Evolutionary conservation across 1,284 basidiomycete species (phyloP).

Genomic region (Afroboletus lepidellus): DNA sequence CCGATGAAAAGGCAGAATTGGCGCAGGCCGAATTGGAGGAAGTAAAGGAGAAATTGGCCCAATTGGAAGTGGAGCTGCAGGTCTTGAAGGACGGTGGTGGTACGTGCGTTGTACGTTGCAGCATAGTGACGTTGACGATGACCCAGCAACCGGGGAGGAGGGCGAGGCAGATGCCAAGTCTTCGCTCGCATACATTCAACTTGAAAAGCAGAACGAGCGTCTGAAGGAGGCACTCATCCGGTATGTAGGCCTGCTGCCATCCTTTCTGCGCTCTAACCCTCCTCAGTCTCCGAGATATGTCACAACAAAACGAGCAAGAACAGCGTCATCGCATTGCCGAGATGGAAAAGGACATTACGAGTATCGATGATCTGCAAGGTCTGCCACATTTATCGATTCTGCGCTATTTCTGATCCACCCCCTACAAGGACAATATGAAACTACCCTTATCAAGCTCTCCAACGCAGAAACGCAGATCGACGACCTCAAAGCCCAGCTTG

Average conservation of each 20-base stretch:
- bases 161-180: constrained; percentile 53
- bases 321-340: constrained; percentile 80
- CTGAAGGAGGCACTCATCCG: constrained; percentile 91
- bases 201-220: constrained; percentile 95
- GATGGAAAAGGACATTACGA: constrained; percentile 83
- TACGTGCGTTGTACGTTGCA: constrained; percentile 25
- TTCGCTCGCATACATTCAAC: constrained; percentile 82
- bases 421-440: constrained; percentile 68
- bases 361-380: constrained; percentile 71
- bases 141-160: constrained; percentile 34
- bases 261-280: constrained; percentile 3
- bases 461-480: constrained; percentile 91
- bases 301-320: constrained; percentile 85
- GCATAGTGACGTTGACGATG: constrained; percentile 12
- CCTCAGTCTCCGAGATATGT: constrained; percentile 79
- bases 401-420: constrained; percentile 13
- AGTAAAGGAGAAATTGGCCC: constrained; percentile 75
- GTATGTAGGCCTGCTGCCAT: constrained; percentile 40
- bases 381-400: constrained; percentile 12
- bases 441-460: constrained; percentile 73
- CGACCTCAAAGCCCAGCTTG: constrained; percentile 91
- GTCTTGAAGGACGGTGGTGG: constrained; percentile 59
- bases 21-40: constrained; percentile 78
- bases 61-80: constrained; percentile 82
- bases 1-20: constrained; percentile 88